Percentiles rank a stretch among this genome's conserved stretches.
These are phyloP conservation scores for Apiospora koreana DNA, from an alignment of 2,329 filamentous ascomycete species.

Conservation along the genomic window DNA sequence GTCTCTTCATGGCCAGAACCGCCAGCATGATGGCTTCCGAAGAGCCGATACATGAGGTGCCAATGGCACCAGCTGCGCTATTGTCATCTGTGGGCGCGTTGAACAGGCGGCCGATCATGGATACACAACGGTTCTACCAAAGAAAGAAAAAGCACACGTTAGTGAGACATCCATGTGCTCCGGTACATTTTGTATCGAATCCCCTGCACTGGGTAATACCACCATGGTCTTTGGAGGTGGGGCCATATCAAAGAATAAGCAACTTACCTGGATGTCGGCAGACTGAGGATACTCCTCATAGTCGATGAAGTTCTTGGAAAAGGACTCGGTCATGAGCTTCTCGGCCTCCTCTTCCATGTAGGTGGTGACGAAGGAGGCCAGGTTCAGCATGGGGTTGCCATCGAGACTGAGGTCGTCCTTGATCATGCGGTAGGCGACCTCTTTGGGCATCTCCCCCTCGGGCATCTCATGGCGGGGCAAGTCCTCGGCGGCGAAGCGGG, in stretches of 20 bases:
- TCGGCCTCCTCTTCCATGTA: slow-evolving; percentile 98
- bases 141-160: not conserved
- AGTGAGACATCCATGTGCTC: not conserved
- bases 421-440: slow-evolving; percentile 96
- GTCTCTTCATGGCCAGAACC: slow-evolving; percentile 90
- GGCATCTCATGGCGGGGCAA: slow-evolving; percentile 86
- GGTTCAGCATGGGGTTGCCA: slow-evolving; percentile 83
- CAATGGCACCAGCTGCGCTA: slow-evolving; percentile 67
- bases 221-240: too few species aligned
- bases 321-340: slow-evolving; percentile 90
- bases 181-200: not conserved
- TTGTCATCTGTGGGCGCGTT: slow-evolving; percentile 64
- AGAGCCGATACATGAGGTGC: slow-evolving; percentile 85
- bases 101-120: slow-evolving; percentile 89
- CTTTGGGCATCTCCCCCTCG: slow-evolving; percentile 84
- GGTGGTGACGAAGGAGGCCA: slow-evolving; percentile 92
- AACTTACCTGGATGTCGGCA: slow-evolving; percentile 68
- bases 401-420: slow-evolving; percentile 92
- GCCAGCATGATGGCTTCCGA: slow-evolving; percentile 86
- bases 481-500: slow-evolving; percentile 77
- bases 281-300: slow-evolving; percentile 83
- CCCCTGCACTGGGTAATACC: too few species aligned
- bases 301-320: slow-evolving; percentile 95
- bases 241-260: not conserved
- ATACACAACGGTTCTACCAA: slow-evolving; percentile 74